These are phyloP conservation scores for Stemphylium lycopersici DNA, from an alignment of 2,329 filamentous ascomycete genomes.

Conservation along the genomic window DNA sequence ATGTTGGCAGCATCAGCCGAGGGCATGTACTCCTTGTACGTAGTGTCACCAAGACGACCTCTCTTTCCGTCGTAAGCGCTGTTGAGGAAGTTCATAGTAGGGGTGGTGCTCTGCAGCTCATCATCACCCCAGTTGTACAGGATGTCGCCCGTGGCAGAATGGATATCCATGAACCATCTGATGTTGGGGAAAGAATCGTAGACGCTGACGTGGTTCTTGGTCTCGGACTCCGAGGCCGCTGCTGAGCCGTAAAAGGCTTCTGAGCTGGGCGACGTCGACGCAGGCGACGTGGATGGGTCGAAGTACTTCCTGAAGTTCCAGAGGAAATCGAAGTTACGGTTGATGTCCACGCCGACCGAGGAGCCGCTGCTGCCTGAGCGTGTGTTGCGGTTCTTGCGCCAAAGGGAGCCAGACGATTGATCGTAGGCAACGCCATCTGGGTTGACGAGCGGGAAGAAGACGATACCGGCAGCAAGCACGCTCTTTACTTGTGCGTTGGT, in stretches of 20 bases:
- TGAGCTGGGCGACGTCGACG: conserved; percentile 53
- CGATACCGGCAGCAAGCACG: conserved; percentile 60
- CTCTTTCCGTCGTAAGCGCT: conserved; percentile 58
- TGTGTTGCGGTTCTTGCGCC: conserved; percentile 48
- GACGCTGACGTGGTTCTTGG: conserved; percentile 60
- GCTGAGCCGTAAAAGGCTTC: conserved; percentile 60
- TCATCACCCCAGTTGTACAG: conserved; percentile 66
- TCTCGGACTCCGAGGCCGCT: conserved; percentile 63
- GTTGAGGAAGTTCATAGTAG: conserved; percentile 61
- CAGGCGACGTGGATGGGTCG: conserved; percentile 44
- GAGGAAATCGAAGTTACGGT: conserved; percentile 58
- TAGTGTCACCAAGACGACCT: conserved; percentile 60
- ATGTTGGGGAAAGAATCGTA: conserved; percentile 58
- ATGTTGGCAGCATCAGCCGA: conserved; percentile 43
- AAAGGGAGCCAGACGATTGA: conserved; percentile 40
- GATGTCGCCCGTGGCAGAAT: conserved; percentile 60
- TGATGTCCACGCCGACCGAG: conserved; percentile 43
- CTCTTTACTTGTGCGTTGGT: conserved; percentile 59
- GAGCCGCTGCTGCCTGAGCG: conserved; percentile 47
- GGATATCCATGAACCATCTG: conserved; percentile 65
- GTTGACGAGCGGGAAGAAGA: conserved; percentile 54
- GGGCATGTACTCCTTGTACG: conserved; percentile 54
- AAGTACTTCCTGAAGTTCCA: conserved; percentile 62
- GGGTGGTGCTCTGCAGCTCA: conserved; percentile 55
- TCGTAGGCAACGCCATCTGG: conserved; percentile 47